Evolutionary conservation across 805 yeast species (phyloP), one percentile per base, ranked within the genome.

Genomic region (Tetrapisispora arboricola): DNA sequence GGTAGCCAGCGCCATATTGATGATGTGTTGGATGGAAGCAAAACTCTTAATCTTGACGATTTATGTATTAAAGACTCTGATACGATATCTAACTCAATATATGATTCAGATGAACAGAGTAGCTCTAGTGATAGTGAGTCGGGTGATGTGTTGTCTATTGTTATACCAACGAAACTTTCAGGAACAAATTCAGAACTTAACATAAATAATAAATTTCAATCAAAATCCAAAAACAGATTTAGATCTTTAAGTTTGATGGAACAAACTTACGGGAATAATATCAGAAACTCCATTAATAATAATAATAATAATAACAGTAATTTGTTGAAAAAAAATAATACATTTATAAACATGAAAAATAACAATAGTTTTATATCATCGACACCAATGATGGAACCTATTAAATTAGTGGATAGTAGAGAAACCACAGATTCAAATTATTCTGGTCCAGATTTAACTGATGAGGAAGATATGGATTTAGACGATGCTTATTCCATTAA

Each of bases 111-210:
- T 2, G 59, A 49, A 3, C 48, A 44, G 2, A 51, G 48, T 19
- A 56, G 53, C 15, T 51, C 46, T 16, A 50, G 47, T 2, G 59
- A 60, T 12, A 57, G 55, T 30, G 65, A 61, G 10, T 57, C 54
- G 33, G 62, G 59, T 15, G 56, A 55, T 22, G 60, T 59, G 5
- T 50, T 65, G 29, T 65, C 63, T 43, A 63, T 67, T 45, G 65
- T 64, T 43, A 69, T 58, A 5, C 61, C 63, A 5, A 57, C 55
- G 36, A 46, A 49, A 42, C 39, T 59, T 29, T 57, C 61, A 2
- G 44, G 61, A 26, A 49, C 61, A 11, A 53, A 51, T 11, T 54
- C 61, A 6, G 42, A 44, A 15, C 25, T 47, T 3, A 24, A 22
- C 22, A 16, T 31, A 1, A 25, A 22, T 16, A 31, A 24, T 31